Evolutionary conservation across 495 filamentous ascomycete species (phyloP), one percentile per base, ranked within the genome.

Genomic region (Podospora sp.): DNA sequence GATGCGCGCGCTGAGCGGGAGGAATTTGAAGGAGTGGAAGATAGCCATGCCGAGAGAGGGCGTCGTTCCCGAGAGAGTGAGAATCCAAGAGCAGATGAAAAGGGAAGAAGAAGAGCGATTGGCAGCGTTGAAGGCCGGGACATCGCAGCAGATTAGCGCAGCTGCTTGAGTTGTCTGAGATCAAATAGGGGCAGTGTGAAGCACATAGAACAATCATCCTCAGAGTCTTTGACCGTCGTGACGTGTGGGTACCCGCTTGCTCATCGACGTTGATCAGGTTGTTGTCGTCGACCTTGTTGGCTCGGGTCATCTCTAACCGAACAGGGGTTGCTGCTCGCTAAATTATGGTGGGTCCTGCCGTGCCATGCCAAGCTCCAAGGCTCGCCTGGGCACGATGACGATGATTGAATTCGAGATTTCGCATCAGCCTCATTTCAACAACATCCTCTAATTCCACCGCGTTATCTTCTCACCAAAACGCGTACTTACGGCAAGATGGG

Each of bases 21-120:
- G 87, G 35, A 79, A 83, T 21, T 68, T 92, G 59, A 56, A 70
- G 18, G 88, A 84, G 6, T 92, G 90, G 90, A 85, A 81, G 78
- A 88, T 88, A 56, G 81, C 80, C 25, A 81, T 72, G 6, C 78
- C 82, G 27, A 79, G 89, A 56, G 84, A 87, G 67, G 50, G 50
- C 5, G 75, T 83, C 2, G 68, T 81, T 0, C 79, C 81, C 0
- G 74, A 80, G 58, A 68, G 82, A 49, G 63, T 84, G 29, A 70
- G 74, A 29, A 76, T 81, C 14, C 78, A 83, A 75, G 77, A 84
- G 73, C 73, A 69, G 66, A 85, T 86, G 84, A 86, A 77, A 79
- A 65, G 67, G 60, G 76, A 81, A 70, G 82, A 84, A 71, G 40
- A 77, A 60, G 69, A 70, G 63, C 76, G 82, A 71, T 35, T 82